phyloP scores from a whole-genome alignment of 192 early-diverging fungal genomes.

The Backusella psychrophila region DNA sequence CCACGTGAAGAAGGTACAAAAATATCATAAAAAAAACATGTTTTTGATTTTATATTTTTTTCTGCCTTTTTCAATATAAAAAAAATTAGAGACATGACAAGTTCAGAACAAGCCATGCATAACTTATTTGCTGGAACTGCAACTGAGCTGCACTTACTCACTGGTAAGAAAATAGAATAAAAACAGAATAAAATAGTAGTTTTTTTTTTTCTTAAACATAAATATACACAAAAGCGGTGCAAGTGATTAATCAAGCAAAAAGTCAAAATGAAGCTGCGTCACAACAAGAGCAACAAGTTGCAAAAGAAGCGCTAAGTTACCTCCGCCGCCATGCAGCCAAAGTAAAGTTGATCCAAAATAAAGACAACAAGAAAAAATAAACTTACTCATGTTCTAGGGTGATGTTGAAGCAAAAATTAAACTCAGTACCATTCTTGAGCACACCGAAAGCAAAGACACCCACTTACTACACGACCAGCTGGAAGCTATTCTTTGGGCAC shows the following conservation, averaged over 20 bases:
- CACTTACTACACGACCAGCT: background rate
- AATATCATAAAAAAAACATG: background rate
- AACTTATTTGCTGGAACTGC: conserved; percentile 14
- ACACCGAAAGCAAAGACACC: background rate
- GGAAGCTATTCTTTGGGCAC: conserved; percentile 28
- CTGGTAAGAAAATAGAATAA: background rate
- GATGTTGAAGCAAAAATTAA: conserved; percentile 34
- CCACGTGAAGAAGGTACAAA: background rate
- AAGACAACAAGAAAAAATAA: conserved; percentile 6
- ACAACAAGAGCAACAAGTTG: background rate
- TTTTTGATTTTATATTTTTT: background rate
- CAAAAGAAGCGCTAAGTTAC: conserved; percentile 18
- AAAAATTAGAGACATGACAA: background rate
- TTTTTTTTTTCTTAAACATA: background rate
- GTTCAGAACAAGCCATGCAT: background rate
- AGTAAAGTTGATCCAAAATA: conserved; percentile 1
- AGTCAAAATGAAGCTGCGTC: background rate
- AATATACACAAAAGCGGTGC: background rate
- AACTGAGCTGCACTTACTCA: conserved; percentile 11
- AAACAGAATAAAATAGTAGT: too few species aligned
- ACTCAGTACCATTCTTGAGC: conserved; percentile 17
- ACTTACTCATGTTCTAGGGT: conserved; percentile 11
- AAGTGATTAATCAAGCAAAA: conserved; percentile 2
- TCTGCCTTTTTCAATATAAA: background rate
- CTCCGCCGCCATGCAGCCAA: conserved; percentile 24